Percentiles rank a stretch among this genome's conserved stretches.
Evolutionary conservation across 305 asterid genomes (phyloP).

Genomic region (Lippia alba): DNA sequence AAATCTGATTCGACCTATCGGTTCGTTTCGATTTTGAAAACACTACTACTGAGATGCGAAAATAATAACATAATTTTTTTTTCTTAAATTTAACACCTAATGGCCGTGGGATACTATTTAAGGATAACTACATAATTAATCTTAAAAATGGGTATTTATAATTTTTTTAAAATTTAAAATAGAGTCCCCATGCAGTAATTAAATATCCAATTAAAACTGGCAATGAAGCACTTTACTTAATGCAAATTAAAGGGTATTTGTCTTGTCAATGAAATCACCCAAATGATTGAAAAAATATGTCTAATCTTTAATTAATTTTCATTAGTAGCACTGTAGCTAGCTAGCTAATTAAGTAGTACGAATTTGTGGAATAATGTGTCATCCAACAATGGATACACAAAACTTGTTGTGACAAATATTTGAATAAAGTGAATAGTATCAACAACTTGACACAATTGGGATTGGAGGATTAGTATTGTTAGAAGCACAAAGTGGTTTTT

Average conservation of each 20-base stretch:
- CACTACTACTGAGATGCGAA: too few species aligned
- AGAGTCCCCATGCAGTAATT: too few species aligned
- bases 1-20: too few species aligned
- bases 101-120: too few species aligned
- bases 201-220: conserved; percentile 1
- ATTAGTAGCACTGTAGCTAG: too few species aligned
- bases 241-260: conserved; percentile 9
- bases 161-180: too few species aligned
- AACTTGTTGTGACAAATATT: too few species aligned
- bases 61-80: too few species aligned
- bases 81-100: too few species aligned
- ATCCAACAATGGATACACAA: conserved; percentile 38
- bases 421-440: not conserved
- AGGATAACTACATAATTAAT: too few species aligned
- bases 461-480: conserved; percentile 39
- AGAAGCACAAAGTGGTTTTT: conserved; percentile 22
- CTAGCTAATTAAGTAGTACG: not conserved
- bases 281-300: conserved; percentile 41
- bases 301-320: conserved; percentile 22
- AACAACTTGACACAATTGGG: conserved; percentile 35
- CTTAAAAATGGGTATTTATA: too few species aligned
- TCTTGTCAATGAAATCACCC: conserved; percentile 24
- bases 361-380: conserved; percentile 50
- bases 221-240: conserved; percentile 27
- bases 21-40: too few species aligned